Evolutionary conservation across 1,139 yeast genomes (phyloP), one percentile per base, ranked within the genome.

Genomic region (Candida frijolesensis): DNA sequence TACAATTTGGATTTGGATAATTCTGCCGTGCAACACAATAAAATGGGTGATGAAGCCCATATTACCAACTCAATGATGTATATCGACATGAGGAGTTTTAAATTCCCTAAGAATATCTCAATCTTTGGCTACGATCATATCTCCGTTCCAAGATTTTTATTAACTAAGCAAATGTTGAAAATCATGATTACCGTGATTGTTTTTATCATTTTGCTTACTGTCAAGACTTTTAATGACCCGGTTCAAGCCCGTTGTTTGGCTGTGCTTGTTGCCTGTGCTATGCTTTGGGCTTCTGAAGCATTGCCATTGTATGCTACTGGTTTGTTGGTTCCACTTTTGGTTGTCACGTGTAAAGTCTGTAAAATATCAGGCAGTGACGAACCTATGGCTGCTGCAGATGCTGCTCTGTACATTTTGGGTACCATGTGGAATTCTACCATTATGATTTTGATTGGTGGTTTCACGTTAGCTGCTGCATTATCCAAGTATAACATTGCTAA

Each of bases 401-500:
- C 97, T 0, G 85, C 96, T 1, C 80, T 82, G 58, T 89, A 79
- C 63, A 89, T 92, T 51, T 80, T 94, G 57, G 74, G 89, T 1
- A 76, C 90, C 25, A 92, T 92, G 98, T 92, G 97, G 97, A 86
- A 95, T 5, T 89, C 97, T 1, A 96, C 91, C 15, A 89, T 92
- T 57, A 83, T 91, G 87, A 74, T 92, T 46, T 74, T 92, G 51
- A 72, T 92, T 25, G 98, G 98, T 57, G 98, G 98, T 2, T 92
- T 92, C 68, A 88, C 97, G 0, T 74, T 92, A 51, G 97, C 98
- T 10, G 97, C 96, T 12, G 97, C 96, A 0, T 74, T 92, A 52
- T 89, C 96, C 42, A 92, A 91, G 68, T 90, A 89, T 68, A 87
- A 90, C 63, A 82, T 92, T 57, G 97, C 97, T 47, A 90, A 89